A percentile compares a stretch with the other conserved stretches of the same genome.
These are phyloP conservation scores for Psilocybe cyanescens DNA, from an alignment of 768 basidiomycete species.

Conservation along the genomic window DNA sequence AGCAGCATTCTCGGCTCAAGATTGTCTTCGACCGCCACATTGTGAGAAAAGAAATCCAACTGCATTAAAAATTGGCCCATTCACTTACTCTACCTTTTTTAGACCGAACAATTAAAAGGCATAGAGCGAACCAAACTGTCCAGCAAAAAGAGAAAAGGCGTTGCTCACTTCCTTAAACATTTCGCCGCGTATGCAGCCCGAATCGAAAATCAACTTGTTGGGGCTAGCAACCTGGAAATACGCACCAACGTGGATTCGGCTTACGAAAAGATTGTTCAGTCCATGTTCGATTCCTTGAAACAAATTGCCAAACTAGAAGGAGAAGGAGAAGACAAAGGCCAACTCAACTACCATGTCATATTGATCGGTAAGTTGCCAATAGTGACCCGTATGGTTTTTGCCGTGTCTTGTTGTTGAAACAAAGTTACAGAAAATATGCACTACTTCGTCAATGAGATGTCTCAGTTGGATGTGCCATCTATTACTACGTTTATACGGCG, in stretches of 20 bases:
- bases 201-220: slow-evolving; percentile 83
- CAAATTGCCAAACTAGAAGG: slow-evolving; percentile 97
- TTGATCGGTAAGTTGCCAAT: slow-evolving; percentile 73
- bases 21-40: slow-evolving; percentile 78
- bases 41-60: slow-evolving; percentile 41
- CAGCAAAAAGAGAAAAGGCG: slow-evolving; percentile 91
- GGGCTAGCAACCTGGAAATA: slow-evolving; percentile 77
- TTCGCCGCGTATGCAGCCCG: slow-evolving; percentile 88
- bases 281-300: slow-evolving; percentile 92
- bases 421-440: slow-evolving; percentile 88
- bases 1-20: slow-evolving; percentile 80
- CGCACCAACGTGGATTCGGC: slow-evolving; percentile 76
- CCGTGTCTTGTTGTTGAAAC: background rate
- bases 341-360: slow-evolving; percentile 95
- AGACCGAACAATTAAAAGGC: slow-evolving; percentile 87
- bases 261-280: slow-evolving; percentile 86
- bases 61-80: background rate
- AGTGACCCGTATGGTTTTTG: background rate
- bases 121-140: slow-evolving; percentile 92
- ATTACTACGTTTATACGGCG: slow-evolving; percentile 64
- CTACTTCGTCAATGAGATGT: slow-evolving; percentile 84
- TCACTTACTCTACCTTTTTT: slow-evolving; percentile 8
- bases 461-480: slow-evolving; percentile 68
- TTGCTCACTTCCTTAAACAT: slow-evolving; percentile 89
- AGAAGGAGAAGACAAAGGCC: slow-evolving; percentile 94